Percentiles rank a stretch among this genome's conserved stretches.
phyloP scores from a whole-genome alignment of 2,329 filamentous ascomycete genomes.

The Pseudogymnoascus sp. region DNA sequence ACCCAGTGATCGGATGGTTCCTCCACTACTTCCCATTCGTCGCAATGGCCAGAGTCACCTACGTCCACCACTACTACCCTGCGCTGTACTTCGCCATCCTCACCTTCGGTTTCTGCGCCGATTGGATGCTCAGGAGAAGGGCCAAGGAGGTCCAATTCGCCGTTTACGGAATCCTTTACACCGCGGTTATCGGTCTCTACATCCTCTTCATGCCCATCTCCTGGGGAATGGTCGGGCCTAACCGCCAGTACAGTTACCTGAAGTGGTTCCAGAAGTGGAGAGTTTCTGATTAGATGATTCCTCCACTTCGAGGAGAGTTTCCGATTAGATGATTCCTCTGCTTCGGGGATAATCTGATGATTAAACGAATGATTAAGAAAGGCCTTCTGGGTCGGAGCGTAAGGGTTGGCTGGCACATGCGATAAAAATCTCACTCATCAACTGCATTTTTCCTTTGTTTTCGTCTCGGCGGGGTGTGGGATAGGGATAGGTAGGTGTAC shows the following conservation, averaged over 20 bases:
- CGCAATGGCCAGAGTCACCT: constrained; percentile 96
- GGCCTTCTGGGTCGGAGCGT: neutral
- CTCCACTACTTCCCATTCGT: constrained; percentile 94
- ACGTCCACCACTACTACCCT: constrained; percentile 98
- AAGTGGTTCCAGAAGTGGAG: constrained; percentile 89
- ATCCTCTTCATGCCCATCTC: constrained; percentile 87
- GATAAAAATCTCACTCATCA: neutral
- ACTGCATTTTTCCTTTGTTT: constrained; percentile 1
- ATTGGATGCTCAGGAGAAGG: constrained; percentile 70
- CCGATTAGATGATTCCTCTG: neutral
- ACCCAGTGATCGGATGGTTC: constrained; percentile 89
- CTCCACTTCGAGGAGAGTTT: neutral
- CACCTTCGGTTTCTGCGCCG: constrained; percentile 75
- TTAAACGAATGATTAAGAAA: neutral
- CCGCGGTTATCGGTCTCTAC: constrained; percentile 71
- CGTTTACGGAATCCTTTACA: constrained; percentile 70
- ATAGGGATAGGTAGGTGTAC: neutral
- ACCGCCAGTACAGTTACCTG: constrained; percentile 79
- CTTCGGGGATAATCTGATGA: neutral
- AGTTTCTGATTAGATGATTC: constrained; percentile 25
- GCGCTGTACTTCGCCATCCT: constrained; percentile 96
- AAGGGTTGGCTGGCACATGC: constrained; percentile 5
- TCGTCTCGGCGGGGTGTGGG: neutral
- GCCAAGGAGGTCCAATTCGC: constrained; percentile 56
- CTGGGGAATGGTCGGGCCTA: constrained; percentile 87